Percentiles rank a stretch among this genome's conserved stretches.
phyloP scores from a whole-genome alignment of 1,284 basidiomycete species.

The Ustilago bromivora region DNA sequence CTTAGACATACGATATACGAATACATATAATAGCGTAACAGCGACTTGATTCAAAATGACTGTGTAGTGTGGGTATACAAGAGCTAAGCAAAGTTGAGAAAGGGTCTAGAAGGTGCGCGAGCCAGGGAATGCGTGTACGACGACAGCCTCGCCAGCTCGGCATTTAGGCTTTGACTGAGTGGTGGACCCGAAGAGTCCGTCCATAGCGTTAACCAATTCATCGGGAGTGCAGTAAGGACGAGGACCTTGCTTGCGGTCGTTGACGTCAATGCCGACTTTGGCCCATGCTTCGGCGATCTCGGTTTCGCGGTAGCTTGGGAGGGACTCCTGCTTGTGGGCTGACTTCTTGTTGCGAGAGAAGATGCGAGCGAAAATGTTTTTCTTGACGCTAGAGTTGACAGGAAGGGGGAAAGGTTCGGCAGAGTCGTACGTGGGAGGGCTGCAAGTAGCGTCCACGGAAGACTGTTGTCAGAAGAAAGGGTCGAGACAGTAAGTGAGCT shows the following conservation, averaged over 20 bases:
- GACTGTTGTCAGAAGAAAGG: constrained; percentile 9
- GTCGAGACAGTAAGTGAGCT: not conserved
- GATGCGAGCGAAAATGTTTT: constrained; percentile 28
- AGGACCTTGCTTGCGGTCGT: constrained; percentile 44
- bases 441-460: constrained; percentile 12
- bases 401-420: not conserved
- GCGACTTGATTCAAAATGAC: not conserved
- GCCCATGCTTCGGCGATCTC: constrained; percentile 41
- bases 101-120: not conserved
- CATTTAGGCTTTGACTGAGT: constrained; percentile 3
- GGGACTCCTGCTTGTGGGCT: not conserved
- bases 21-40: not conserved
- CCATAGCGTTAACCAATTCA: constrained; percentile 31
- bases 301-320: constrained; percentile 43
- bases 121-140: constrained; percentile 3
- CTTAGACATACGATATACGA: not conserved
- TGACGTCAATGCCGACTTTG: constrained; percentile 43
- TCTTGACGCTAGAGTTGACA: constrained; percentile 7
- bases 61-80: constrained; percentile 12
- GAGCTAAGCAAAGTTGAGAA: not conserved
- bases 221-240: constrained; percentile 44
- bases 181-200: constrained; percentile 35
- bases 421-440: constrained; percentile 29
- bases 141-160: not conserved
- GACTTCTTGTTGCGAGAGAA: constrained; percentile 27